Conservation (phyloP, 1,139 yeast genomes). For the Nakaseomyces nivariensis region DNA sequence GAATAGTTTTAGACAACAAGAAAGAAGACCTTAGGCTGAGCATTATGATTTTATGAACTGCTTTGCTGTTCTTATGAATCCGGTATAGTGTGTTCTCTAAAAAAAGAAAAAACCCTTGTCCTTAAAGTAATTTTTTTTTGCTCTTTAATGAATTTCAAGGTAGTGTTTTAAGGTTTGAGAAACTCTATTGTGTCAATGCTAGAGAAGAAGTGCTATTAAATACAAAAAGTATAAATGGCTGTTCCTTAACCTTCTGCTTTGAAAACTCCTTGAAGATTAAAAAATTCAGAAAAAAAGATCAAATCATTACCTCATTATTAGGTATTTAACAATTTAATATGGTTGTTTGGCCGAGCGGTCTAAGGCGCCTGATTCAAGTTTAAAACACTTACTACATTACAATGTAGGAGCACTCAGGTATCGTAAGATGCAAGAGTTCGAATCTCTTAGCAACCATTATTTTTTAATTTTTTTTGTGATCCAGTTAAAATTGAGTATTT, state of each 20-base stretch:
- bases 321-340: not conserved
- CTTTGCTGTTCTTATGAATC: not conserved
- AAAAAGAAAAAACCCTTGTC: no score
- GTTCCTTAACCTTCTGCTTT: no score
- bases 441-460: slow-evolving; percentile 18
- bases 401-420: slow-evolving; percentile 21
- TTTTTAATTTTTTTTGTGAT: slow-evolving; percentile 1
- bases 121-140: no score
- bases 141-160: no score
- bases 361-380: slow-evolving; percentile 27
- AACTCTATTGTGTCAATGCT: no score
- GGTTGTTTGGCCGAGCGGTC: slow-evolving; percentile 29
- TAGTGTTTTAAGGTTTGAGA: no score
- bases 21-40: not conserved
- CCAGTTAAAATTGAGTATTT: not conserved
- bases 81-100: no score
- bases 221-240: no score
- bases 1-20: not conserved
- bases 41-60: not conserved
- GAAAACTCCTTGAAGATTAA: not conserved
- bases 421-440: slow-evolving; percentile 28
- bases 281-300: not conserved
- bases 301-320: not conserved
- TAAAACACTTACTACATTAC: slow-evolving; percentile 10
- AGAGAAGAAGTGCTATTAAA: no score